Evolutionary conservation across 1,284 basidiomycete species (phyloP).

Genomic region (Cryptococcus sp.): DNA sequence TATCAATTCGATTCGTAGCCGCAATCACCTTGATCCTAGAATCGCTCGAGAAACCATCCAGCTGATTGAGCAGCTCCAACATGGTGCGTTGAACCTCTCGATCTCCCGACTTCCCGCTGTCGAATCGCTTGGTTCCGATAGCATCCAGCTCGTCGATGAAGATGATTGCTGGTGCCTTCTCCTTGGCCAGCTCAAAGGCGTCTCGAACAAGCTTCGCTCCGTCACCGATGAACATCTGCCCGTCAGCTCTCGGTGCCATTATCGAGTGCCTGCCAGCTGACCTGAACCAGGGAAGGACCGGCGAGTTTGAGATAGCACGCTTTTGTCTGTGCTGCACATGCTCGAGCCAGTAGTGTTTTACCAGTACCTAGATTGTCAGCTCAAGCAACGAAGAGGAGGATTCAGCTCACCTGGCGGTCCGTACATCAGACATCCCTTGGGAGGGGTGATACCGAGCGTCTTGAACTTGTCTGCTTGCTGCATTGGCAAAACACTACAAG

Average conservation of each 20-base stretch:
- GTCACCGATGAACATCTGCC: constrained; percentile 72
- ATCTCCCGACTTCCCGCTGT: constrained; percentile 95
- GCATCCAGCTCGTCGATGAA: constrained; percentile 99
- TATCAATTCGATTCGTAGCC: constrained; percentile 97
- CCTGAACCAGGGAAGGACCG: constrained; percentile 67
- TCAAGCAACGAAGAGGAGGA: not conserved
- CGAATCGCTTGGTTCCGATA: constrained; percentile 97
- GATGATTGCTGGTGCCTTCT: constrained; percentile 95
- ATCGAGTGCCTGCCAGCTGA: constrained; percentile 13
- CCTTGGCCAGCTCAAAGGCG: constrained; percentile 94
- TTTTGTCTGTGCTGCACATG: constrained; percentile 74
- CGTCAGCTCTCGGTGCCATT: not conserved
- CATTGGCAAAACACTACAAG: constrained; percentile 61
- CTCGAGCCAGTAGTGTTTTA: constrained; percentile 69
- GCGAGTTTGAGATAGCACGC: constrained; percentile 75
- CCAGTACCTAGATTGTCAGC: constrained; percentile 55
- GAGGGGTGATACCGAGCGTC: constrained; percentile 70
- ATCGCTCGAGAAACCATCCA: constrained; percentile 80
- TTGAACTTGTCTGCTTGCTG: constrained; percentile 77
- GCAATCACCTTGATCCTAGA: constrained; percentile 98
- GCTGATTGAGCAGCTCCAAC: constrained; percentile 92
- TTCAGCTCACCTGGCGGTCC: constrained; percentile 59
- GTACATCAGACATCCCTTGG: constrained; percentile 74
- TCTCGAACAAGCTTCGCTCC: constrained; percentile 96
- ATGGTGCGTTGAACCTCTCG: constrained; percentile 98